Evolutionary conservation across 2,329 filamentous ascomycete species (phyloP).

Genomic region (Grosmannia clavigera): DNA sequence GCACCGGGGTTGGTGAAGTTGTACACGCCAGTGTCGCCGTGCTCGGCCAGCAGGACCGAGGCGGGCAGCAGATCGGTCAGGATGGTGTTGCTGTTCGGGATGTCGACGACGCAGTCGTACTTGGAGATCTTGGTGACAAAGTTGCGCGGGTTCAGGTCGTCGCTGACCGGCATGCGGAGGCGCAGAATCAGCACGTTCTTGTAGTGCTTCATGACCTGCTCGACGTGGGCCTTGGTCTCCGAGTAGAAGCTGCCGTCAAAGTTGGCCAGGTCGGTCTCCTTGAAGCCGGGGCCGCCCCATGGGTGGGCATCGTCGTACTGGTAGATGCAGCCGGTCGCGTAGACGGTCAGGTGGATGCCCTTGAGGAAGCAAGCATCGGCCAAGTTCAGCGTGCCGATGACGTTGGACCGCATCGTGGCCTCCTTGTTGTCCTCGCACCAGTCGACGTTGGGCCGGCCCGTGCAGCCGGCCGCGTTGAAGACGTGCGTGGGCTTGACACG

Average conservation of each 20-base stretch:
- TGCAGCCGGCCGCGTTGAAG: conserved; percentile 53
- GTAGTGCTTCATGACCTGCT: conserved; percentile 52
- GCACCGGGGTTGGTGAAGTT: conserved; percentile 61
- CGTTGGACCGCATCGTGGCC: conserved; percentile 55
- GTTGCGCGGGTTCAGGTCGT: conserved; percentile 53
- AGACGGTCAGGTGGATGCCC: conserved; percentile 51
- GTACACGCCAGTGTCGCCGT: conserved; percentile 64
- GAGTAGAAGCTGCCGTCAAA: conserved; percentile 59
- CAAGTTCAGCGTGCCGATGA: conserved; percentile 51
- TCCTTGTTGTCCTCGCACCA: conserved; percentile 61
- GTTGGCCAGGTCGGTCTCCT: conserved; percentile 50
- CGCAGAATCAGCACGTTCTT: conserved; percentile 50
- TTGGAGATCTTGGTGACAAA: conserved; percentile 58
- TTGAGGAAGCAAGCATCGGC: conserved; percentile 46
- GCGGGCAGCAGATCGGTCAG: conserved; percentile 51
- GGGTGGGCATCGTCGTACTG: conserved; percentile 49
- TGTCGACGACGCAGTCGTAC: conserved; percentile 53
- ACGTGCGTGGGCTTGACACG: conserved; percentile 52
- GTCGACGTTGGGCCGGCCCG: conserved; percentile 56
- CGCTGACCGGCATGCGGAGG: conserved; percentile 56
- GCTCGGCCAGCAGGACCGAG: conserved; percentile 80
- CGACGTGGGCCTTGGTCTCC: conserved; percentile 51
- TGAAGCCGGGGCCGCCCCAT: conserved; percentile 46
- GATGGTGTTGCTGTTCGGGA: conserved; percentile 57
- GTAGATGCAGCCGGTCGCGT: conserved; percentile 58